Evolutionary conservation across 2,329 filamentous ascomycete genomes (phyloP).

Genomic region (Fusarium avenaceum): DNA sequence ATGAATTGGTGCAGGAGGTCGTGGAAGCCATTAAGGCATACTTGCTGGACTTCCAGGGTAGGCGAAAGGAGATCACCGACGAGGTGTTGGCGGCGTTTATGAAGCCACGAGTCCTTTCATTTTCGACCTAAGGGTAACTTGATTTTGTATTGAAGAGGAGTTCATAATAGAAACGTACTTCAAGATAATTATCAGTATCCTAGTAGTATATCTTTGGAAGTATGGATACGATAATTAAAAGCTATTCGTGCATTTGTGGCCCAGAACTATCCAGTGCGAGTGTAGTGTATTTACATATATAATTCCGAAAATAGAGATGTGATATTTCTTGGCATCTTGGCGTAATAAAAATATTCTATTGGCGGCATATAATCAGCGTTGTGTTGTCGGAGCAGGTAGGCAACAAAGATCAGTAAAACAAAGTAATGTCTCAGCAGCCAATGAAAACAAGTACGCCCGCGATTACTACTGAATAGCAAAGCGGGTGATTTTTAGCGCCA

Average conservation of each 20-base stretch:
- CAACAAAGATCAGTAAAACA: not conserved
- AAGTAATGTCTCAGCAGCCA: not conserved
- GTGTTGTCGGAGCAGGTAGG: not conserved
- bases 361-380: not conserved
- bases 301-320: not conserved
- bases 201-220: not conserved
- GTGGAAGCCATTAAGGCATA: constrained; percentile 7
- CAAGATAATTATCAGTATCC: not conserved
- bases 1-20: constrained; percentile 1
- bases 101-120: constrained; percentile 4
- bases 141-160: not conserved
- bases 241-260: not conserved
- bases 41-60: constrained; percentile 6
- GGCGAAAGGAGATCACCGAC: constrained; percentile 5
- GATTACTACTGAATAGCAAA: not conserved
- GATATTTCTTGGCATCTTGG: not conserved
- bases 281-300: no score
- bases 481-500: no score
- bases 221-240: not conserved
- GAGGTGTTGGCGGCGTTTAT: constrained; percentile 9
- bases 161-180: not conserved
- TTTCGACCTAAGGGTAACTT: not conserved
- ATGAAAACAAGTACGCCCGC: not conserved
- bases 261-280: no score
- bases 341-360: not conserved